phyloP scores from a whole-genome alignment of 176 grass and related monocot species.

The Triticum monococcum region DNA sequence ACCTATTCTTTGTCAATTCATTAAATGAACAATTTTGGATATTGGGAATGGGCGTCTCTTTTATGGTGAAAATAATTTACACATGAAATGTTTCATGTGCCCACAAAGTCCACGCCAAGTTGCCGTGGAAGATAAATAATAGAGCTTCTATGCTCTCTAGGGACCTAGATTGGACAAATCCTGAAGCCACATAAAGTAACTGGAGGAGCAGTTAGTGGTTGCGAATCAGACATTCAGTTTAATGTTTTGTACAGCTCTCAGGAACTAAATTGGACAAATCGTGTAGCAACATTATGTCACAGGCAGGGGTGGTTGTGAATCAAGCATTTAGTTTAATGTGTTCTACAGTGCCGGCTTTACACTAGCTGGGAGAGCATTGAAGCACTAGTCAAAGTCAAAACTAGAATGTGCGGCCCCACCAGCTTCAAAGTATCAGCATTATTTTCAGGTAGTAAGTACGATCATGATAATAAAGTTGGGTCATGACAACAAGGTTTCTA shows the following conservation, averaged over 20 bases:
- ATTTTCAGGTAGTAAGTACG: not conserved
- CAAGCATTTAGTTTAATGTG: not conserved
- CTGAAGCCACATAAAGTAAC: not conserved
- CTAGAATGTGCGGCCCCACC: not conserved
- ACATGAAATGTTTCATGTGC: not conserved
- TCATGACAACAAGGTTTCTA: conserved; percentile 12
- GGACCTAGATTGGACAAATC: conserved; percentile 3
- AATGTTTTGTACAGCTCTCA: not conserved
- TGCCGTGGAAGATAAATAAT: not conserved
- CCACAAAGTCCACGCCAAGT: not conserved
- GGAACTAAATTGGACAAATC: not conserved
- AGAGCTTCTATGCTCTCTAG: not conserved
- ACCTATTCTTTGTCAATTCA: not conserved
- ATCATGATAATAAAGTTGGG: conserved; percentile 4
- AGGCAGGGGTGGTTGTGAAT: not conserved
- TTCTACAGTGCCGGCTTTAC: not conserved
- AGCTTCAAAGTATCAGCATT: not conserved
- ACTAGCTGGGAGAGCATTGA: not conserved
- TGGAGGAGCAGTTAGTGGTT: not conserved
- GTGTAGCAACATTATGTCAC: not conserved
- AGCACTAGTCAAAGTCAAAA: not conserved
- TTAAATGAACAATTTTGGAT: not conserved
- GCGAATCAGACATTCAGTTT: not conserved
- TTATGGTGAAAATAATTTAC: not conserved
- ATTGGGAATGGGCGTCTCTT: not conserved